These are phyloP conservation scores for Rhizopogon vulgaris DNA, from an alignment of 768 basidiomycete genomes.

Conservation along the genomic window DNA sequence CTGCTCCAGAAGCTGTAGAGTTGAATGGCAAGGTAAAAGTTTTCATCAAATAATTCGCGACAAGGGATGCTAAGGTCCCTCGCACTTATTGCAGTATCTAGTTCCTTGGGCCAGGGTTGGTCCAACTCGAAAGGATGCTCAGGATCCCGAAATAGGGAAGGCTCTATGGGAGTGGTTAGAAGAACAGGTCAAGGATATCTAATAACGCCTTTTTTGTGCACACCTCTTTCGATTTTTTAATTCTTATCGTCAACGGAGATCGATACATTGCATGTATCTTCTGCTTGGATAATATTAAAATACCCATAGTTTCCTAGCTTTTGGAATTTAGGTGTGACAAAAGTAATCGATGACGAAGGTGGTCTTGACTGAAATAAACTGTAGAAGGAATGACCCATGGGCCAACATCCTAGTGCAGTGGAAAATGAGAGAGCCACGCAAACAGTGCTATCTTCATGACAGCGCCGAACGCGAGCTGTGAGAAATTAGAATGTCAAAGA, in stretches of 20 bases:
- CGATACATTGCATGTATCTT: not conserved
- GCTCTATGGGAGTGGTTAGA: constrained; percentile 32
- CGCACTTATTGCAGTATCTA: constrained; percentile 19
- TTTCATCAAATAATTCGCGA: not conserved
- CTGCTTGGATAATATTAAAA: not conserved
- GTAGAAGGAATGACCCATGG: too few species aligned
- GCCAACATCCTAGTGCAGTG: too few species aligned
- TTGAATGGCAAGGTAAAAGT: constrained; percentile 21
- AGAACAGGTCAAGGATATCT: constrained; percentile 22
- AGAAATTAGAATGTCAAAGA: not conserved
- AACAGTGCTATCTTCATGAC: not conserved
- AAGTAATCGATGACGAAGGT: too few species aligned
- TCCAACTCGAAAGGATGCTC: constrained; percentile 10
- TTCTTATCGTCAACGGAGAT: too few species aligned
- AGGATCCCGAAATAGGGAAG: constrained; percentile 17
- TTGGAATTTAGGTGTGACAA: too few species aligned
- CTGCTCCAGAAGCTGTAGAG: constrained; percentile 15
- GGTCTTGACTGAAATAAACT: too few species aligned
- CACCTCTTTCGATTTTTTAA: not conserved
- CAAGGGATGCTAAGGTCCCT: not conserved
- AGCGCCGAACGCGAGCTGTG: not conserved
- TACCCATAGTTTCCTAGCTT: not conserved
- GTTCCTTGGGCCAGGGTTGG: constrained; percentile 30
- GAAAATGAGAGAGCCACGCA: not conserved
- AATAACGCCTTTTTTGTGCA: not conserved